Evolutionary conservation across 1,139 yeast species (phyloP).

Genomic region (Nadsonia commutata): DNA sequence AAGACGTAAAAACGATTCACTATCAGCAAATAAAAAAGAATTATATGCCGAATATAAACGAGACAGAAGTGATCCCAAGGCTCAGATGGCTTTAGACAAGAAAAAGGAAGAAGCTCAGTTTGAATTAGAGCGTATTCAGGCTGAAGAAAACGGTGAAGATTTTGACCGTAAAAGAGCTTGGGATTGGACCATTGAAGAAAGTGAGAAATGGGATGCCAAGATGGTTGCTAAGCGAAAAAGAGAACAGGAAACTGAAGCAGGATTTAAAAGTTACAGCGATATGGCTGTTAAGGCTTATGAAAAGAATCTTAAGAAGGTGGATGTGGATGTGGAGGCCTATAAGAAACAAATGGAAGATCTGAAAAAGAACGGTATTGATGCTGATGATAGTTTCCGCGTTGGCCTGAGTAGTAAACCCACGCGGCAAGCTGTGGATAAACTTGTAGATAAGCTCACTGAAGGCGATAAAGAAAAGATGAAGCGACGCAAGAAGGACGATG

Average conservation of each 20-base stretch:
- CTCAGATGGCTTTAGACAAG: constrained; percentile 21
- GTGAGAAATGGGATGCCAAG: constrained; percentile 48
- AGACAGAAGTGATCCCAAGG: constrained; percentile 21
- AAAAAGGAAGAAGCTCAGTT: constrained; percentile 24
- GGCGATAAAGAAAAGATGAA: constrained; percentile 24
- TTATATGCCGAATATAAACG: constrained; percentile 28
- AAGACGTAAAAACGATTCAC: constrained; percentile 14
- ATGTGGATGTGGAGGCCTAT: constrained; percentile 33
- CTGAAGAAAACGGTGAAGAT: constrained; percentile 27
- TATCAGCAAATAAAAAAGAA: constrained; percentile 27
- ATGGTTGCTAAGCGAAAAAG: constrained; percentile 17
- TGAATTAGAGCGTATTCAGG: constrained; percentile 29
- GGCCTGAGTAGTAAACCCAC: constrained; percentile 21
- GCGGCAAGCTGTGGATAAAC: constrained; percentile 26
- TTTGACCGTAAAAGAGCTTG: constrained; percentile 33
- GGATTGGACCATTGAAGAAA: constrained; percentile 54
- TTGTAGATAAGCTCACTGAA: constrained; percentile 28
- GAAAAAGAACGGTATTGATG: constrained; percentile 11
- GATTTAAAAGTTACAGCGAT: constrained; percentile 2
- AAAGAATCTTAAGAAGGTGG: constrained; percentile 29
- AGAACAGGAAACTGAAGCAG: constrained; percentile 10
- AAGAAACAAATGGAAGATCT: constrained; percentile 20
- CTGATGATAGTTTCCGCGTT: constrained; percentile 6
- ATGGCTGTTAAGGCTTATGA: constrained; percentile 39
- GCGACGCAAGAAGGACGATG: constrained; percentile 26